Evolutionary conservation across 2,329 filamentous ascomycete genomes (phyloP).

Genomic region (Penicillium vulpinum): DNA sequence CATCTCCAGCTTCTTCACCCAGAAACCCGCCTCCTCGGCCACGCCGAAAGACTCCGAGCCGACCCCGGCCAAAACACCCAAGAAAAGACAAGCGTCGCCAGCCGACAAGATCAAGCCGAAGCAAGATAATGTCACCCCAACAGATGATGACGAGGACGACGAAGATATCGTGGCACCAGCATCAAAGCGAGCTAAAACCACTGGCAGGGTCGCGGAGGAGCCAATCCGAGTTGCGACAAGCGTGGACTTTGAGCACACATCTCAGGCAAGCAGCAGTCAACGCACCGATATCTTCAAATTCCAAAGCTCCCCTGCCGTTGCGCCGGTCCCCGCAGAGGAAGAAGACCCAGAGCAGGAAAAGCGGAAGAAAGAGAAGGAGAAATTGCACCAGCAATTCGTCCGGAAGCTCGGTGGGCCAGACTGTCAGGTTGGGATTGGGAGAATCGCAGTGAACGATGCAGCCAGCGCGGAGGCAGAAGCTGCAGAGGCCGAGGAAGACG

Average conservation of each 20-base stretch:
- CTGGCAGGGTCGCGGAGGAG: constrained; percentile 18
- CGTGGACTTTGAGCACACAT: constrained; percentile 11
- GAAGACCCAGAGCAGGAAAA: constrained; percentile 52
- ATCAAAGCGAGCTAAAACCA: constrained; percentile 42
- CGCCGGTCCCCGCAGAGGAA: constrained; percentile 33
- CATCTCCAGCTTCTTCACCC: constrained; percentile 82
- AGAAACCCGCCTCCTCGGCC: constrained; percentile 45
- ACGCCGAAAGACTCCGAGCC: constrained; percentile 11
- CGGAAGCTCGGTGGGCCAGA: constrained; percentile 86
- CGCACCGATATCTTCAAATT: constrained; percentile 62
- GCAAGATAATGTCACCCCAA: constrained; percentile 1
- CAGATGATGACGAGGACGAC: constrained; percentile 22
- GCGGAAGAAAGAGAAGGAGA: constrained; percentile 62
- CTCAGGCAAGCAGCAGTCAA: constrained; percentile 43
- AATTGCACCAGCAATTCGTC: constrained; percentile 80
- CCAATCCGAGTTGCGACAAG: constrained; percentile 6
- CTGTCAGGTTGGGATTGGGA: constrained; percentile 68
- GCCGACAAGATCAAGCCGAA: constrained; percentile 5
- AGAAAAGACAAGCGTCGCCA: constrained; percentile 15
- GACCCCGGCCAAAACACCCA: constrained; percentile 3
- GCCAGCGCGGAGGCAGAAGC: constrained; percentile 58
- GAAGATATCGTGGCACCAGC: constrained; percentile 46
- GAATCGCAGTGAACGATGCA: constrained; percentile 57
- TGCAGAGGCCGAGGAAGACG: constrained; percentile 58
- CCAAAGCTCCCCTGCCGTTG: constrained; percentile 50